A percentile compares a stretch with the other conserved stretches of the same genome.
These are phyloP conservation scores for Plantago lanceolata DNA, from an alignment of 305 asterid species.

Conservation along the genomic window DNA sequence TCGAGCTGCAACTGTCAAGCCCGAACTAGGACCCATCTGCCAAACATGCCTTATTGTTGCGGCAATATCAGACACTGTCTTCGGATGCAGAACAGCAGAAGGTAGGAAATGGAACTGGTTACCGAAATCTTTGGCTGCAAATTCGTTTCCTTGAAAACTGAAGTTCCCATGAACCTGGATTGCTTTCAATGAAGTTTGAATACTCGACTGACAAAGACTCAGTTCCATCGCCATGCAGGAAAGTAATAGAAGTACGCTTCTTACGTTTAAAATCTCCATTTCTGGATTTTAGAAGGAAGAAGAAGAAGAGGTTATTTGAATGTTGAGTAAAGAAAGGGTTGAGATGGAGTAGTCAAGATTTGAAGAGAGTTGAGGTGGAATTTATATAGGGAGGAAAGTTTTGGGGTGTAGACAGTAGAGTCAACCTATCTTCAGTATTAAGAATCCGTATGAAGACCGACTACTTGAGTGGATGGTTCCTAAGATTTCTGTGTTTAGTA, in stretches of 20 bases:
- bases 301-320: conserved; percentile 18
- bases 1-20: conserved; percentile 64
- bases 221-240: conserved; percentile 45
- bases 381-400: conserved; percentile 37
- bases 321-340: conserved; percentile 22
- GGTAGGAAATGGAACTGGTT: conserved; percentile 63
- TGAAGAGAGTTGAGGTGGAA: conserved; percentile 36
- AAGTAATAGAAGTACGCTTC: conserved; percentile 33
- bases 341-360: conserved; percentile 27
- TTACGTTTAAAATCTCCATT: conserved; percentile 29
- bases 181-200: conserved; percentile 36
- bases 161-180: conserved; percentile 54
- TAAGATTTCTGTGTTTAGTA: conserved; percentile 29
- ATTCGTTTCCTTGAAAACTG: conserved; percentile 50
- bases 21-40: conserved; percentile 63
- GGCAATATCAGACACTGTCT: conserved; percentile 60
- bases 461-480: conserved; percentile 41
- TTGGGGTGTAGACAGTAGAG: conserved; percentile 47
- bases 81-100: conserved; percentile 72
- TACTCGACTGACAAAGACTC: conserved; percentile 36
- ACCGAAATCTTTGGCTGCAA: conserved; percentile 76
- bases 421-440: conserved; percentile 41
- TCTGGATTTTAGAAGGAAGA: conserved; percentile 4
- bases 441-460: conserved; percentile 65
- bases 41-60: conserved; percentile 56